A percentile compares a stretch with the other conserved stretches of the same genome.
Evolutionary conservation across 108 stramenopile species (phyloP).

Genomic region (Hondaea fermentalgiana): DNA sequence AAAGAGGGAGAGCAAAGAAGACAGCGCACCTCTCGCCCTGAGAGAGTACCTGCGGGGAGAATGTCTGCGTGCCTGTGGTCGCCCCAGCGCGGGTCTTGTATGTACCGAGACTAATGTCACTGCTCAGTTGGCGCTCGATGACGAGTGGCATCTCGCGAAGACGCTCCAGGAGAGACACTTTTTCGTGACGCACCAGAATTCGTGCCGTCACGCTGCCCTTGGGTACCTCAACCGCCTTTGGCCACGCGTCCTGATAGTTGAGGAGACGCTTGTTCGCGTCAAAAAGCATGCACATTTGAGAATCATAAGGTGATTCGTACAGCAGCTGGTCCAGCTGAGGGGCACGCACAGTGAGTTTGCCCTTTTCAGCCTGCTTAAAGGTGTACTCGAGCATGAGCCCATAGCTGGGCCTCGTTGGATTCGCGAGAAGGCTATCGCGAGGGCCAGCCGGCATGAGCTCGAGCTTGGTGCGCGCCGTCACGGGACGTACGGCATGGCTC

Average conservation of each 20-base stretch:
- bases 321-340: constrained; percentile 32
- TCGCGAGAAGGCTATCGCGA: constrained; percentile 27
- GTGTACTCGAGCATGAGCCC: constrained; percentile 38
- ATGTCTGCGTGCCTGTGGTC: not conserved
- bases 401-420: constrained; percentile 5
- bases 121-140: not conserved
- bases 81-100: not conserved
- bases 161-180: not conserved
- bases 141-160: not conserved
- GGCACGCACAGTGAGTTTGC: constrained; percentile 28
- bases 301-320: constrained; percentile 40
- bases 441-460: not conserved
- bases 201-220: constrained; percentile 11
- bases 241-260: constrained; percentile 39
- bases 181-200: not conserved
- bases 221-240: constrained; percentile 11
- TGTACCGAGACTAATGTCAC: not conserved
- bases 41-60: not conserved
- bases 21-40: constrained; percentile 7
- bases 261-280: constrained; percentile 41
- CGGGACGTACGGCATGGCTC: not conserved
- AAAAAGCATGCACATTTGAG: constrained; percentile 41
- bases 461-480: not conserved
- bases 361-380: constrained; percentile 28
- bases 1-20: not conserved